Evolutionary conservation across 192 early-diverging fungal genomes (phyloP).

Genomic region (Coemansia sp.): DNA sequence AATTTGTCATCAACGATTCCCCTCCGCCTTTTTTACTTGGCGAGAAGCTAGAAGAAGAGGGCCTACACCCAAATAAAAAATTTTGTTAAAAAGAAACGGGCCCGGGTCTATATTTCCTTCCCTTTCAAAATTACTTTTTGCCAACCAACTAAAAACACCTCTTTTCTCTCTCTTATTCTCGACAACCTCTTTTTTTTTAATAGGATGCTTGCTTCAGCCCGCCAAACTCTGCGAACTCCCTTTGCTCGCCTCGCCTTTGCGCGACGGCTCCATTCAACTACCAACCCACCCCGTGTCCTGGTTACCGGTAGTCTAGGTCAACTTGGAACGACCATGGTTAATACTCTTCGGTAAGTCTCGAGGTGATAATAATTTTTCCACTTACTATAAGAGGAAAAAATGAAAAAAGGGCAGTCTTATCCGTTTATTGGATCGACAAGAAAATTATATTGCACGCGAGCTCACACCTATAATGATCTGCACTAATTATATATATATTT

Average conservation of each 20-base stretch:
- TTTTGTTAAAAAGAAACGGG: not conserved
- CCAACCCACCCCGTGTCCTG: conserved; percentile 58
- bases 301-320: conserved; percentile 69
- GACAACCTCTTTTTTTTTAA: not conserved
- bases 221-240: not conserved
- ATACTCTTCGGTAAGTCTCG: conserved; percentile 57
- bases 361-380: not conserved
- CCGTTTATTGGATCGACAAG: not conserved
- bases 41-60: not conserved
- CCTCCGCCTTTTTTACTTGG: not conserved
- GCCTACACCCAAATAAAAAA: not conserved
- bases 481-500: not conserved
- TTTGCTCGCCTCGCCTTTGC: conserved; percentile 5
- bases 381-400: not conserved
- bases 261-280: conserved; percentile 29
- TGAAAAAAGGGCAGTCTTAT: not conserved
- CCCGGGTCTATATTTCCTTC: not conserved
- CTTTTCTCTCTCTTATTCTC: not conserved
- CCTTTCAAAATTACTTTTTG: not conserved
- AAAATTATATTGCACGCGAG: conserved; percentile 3
- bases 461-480: conserved; percentile 6
- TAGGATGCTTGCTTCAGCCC: not conserved
- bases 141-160: not conserved
- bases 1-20: not conserved
- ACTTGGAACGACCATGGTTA: conserved; percentile 66